Conservation (phyloP, 73 alveolate species). For the Tetrahymena thermophila region DNA sequence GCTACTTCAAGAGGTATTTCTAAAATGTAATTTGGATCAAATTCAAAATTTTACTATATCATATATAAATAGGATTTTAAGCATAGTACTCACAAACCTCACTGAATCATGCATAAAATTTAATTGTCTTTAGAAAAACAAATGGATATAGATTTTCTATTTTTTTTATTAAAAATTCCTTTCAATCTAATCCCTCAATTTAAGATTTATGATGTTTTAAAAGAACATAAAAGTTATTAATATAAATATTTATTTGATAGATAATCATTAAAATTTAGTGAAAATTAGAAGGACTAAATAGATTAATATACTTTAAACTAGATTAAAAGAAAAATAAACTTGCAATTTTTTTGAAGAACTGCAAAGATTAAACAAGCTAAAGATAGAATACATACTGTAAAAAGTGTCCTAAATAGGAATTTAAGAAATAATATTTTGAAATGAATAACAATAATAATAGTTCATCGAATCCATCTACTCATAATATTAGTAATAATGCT, state of each 20-base stretch:
- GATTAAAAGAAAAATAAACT: background rate
- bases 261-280: background rate
- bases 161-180: too few species aligned
- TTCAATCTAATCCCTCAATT: background rate
- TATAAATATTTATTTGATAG: background rate
- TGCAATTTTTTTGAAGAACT: background rate
- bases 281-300: background rate
- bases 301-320: background rate
- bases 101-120: background rate
- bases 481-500: background rate
- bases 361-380: background rate
- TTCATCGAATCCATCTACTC: background rate
- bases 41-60: background rate
- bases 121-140: too few species aligned
- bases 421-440: background rate
- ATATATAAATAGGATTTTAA: background rate
- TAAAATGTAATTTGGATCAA: too few species aligned
- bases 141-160: background rate
- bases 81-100: background rate
- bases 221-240: background rate
- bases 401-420: too few species aligned
- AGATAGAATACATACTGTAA: too few species aligned
- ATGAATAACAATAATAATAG: background rate
- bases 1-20: too few species aligned
- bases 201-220: background rate